These are phyloP conservation scores for Aotearoamyces nothofagi DNA, from an alignment of 2,329 filamentous ascomycete genomes.

Conservation along the genomic window DNA sequence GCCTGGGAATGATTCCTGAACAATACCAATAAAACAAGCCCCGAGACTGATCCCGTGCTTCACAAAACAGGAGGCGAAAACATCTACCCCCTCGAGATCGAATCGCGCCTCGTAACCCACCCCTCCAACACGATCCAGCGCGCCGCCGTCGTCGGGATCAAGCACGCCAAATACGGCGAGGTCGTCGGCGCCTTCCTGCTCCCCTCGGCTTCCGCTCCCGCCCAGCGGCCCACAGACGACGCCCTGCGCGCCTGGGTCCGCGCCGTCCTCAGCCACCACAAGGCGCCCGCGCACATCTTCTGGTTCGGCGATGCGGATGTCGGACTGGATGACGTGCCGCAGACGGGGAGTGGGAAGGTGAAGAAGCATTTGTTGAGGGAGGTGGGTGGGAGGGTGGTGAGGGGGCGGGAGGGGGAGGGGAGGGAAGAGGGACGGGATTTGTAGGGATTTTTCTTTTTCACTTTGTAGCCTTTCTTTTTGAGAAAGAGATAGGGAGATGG, in stretches of 20 bases:
- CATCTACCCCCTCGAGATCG: conserved; percentile 60
- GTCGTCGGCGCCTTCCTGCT: conserved; percentile 53
- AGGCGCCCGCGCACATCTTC: conserved; percentile 60
- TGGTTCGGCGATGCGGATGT: conserved; percentile 53
- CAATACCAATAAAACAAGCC: too few species aligned
- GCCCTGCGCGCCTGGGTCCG: conserved; percentile 49
- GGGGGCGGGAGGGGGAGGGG: conserved; percentile 3
- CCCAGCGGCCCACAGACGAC: conserved; percentile 27
- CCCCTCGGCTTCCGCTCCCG: conserved; percentile 17
- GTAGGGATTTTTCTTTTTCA: too few species aligned
- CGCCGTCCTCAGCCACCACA: conserved; percentile 45
- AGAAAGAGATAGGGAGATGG: too few species aligned
- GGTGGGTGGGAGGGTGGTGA: conserved; percentile 9
- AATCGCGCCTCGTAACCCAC: conserved; percentile 55
- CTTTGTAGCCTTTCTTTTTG: too few species aligned
- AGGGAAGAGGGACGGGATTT: too few species aligned
- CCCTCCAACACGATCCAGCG: conserved; percentile 39
- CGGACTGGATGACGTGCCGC: conserved; percentile 31
- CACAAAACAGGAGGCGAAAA: conserved; percentile 58
- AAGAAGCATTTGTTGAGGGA: conserved; percentile 32
- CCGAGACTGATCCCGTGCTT: too few species aligned
- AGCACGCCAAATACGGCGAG: conserved; percentile 58
- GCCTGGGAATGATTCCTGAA: too few species aligned
- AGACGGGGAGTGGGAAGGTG: conserved; percentile 61
- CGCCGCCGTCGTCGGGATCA: conserved; percentile 57